Evolutionary conservation across 2,329 filamentous ascomycete species (phyloP), one percentile per base, ranked within the genome.

Genomic region (Colletotrichum tanaceti): DNA sequence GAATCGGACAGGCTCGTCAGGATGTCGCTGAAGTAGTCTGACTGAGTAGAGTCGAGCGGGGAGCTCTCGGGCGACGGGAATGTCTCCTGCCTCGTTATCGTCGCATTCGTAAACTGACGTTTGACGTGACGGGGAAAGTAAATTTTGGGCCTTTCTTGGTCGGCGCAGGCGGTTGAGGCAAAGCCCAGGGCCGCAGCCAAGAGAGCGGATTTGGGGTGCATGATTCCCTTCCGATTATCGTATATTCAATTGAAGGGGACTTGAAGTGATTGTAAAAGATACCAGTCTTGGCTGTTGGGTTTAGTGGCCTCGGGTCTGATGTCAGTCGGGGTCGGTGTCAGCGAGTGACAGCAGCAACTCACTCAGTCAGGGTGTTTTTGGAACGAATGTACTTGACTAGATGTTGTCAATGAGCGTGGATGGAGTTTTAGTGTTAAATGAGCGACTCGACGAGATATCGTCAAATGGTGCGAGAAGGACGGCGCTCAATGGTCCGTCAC

Each of bases 331-430:
- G 50, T 54, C 49, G 39, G 43, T 38, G 28, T 53, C 20, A 59
- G 73, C 75, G 71, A 39, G 54, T 24, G 44, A n/a, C 20, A 32
- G 32, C 46, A 41, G 32, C 20, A 32, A 72, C 70, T 65, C 59
- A 72, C 63, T 62, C 54, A 65, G 84, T 86, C 84, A 86, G 83
- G 79, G 77, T 74, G 73, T 74, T 74, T 32, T 77, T 79, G 73
- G 73, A 87, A 86, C 81, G 86, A 88, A 81, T 86, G 86, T 86
- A 87, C 82, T 86, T 87, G 86, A 87, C 85, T 81, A 78, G 77
- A 74, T 35, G 77, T 73, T 81, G 80, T 84, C 82, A 86, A 87
- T 75, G 83, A 87, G 80, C 77, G 85, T 84, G 44, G 43, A 7
- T 70, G 75, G 77, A 58, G 24, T 10, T 53, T 70, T 38, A 16